Conservation (phyloP, 352 stramenopile genomes). For the Phytophthora citrophthora region DNA sequence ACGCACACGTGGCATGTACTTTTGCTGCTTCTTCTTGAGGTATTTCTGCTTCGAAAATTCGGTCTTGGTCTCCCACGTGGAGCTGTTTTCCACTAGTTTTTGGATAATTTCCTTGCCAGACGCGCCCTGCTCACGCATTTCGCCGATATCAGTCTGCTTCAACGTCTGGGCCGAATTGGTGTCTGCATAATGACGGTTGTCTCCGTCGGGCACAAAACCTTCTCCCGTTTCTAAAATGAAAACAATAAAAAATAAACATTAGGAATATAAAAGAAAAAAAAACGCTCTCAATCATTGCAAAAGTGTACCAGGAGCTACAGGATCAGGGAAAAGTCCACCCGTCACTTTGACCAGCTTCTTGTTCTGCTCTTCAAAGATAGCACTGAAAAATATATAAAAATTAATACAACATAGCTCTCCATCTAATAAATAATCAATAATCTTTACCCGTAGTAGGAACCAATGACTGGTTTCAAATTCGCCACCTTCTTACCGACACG, state of each 20-base stretch:
- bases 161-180: conserved; percentile 88
- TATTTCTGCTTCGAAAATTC: conserved; percentile 98
- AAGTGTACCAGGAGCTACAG: conserved; percentile 67
- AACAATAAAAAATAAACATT: no score
- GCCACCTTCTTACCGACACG: conserved; percentile 86
- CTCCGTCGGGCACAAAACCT: conserved; percentile 70
- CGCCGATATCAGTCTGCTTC: conserved; percentile 68
- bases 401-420: neutral
- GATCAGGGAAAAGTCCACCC: conserved; percentile 82
- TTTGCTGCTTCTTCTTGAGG: conserved; percentile 95
- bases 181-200: conserved; percentile 88
- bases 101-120: conserved; percentile 91
- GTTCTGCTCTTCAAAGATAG: conserved; percentile 88
- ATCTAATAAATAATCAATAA: neutral
- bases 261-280: neutral
- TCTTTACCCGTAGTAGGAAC: conserved; percentile 74
- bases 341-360: conserved; percentile 76
- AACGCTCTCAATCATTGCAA: conserved; percentile 1
- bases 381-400: conserved; percentile 28
- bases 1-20: conserved; percentile 90
- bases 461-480: conserved; percentile 70
- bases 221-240: conserved; percentile 78
- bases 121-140: conserved; percentile 70
- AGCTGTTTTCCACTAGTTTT: conserved; percentile 94
- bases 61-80: conserved; percentile 95